Conservation (phyloP, 2,329 filamentous ascomycete genomes). For the Dactylellina drechsleri region DNA sequence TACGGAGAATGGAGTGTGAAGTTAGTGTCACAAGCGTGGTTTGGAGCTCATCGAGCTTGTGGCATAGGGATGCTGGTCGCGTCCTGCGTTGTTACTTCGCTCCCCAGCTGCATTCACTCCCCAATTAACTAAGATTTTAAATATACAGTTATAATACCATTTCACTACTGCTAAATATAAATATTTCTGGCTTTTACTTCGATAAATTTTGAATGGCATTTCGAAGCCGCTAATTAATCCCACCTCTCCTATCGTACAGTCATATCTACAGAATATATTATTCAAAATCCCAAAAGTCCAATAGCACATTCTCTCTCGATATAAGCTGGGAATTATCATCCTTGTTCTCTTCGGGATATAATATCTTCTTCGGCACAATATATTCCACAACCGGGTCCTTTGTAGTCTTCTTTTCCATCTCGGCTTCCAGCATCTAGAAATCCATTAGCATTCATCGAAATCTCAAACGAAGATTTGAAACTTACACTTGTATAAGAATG, state of each 20-base stretch:
- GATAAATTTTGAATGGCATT: neutral
- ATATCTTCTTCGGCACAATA: constrained; percentile 88
- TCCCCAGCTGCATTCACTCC: too few species aligned
- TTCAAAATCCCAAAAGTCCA: constrained; percentile 54
- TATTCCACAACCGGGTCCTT: constrained; percentile 90
- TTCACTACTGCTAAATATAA: too few species aligned
- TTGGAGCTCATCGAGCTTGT: too few species aligned
- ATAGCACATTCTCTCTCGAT: constrained; percentile 17
- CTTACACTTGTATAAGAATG: constrained; percentile 85
- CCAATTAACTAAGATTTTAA: too few species aligned
- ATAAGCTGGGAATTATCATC: neutral
- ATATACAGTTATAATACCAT: too few species aligned
- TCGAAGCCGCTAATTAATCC: neutral
- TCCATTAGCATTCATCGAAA: constrained; percentile 60
- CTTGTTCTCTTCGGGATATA: constrained; percentile 61
- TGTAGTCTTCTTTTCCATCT: constrained; percentile 83
- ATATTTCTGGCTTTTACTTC: too few species aligned
- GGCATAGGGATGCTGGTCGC: too few species aligned
- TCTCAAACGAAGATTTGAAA: constrained; percentile 56
- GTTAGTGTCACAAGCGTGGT: too few species aligned
- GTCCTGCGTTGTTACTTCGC: too few species aligned
- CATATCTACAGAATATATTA: constrained; percentile 1
- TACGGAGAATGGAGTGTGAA: too few species aligned
- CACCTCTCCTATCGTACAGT: neutral
- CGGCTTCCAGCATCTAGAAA: constrained; percentile 78